Base-by-base conservation (phyloP, 2,329 filamentous ascomycete genomes). In the Pseudogymnoascus sp. region DNA sequence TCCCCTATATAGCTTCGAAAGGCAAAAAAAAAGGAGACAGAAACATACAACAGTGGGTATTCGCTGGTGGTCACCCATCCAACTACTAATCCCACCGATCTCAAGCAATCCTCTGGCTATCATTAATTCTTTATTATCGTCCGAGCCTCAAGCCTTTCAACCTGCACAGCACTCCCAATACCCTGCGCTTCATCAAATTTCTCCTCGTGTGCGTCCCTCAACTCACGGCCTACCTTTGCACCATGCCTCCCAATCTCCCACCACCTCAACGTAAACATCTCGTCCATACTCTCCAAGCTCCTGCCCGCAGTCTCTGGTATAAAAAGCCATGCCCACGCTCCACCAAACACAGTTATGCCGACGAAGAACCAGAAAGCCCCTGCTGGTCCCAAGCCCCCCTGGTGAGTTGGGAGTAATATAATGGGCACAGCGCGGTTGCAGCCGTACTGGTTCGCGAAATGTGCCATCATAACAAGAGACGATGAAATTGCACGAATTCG, bases 301-400 rank as follows among this genome's bases (percentile, higher is more conserved):
- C 80, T 77, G 0, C 88, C 88, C 0, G 82, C 81, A 0, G 87
- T 90, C 78, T 92, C 89, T 0, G 89, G 89, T 0, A 92, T 80
- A 65, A 81, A 87, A 73, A 90, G 82, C 79, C 80, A 89, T 2
- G 88, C 88, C 86, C 87, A 92, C 2, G 81, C 31, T 2, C 87
- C 83, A 29, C 89, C 89, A 3, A 91, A 44, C 1, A 88, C 66
- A 0, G 89, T 92, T 8, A 92, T 80, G 2, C 80, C 84, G 0
- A 82, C 80, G 73, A 92, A 92, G 76, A 86, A 89, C 82, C 88
- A 87, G 77, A 92, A 92, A 0, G 89, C 92, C 0, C 90, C 90
- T 63, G 10, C 70, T 42, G 80, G 79, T 10, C 73, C 78, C 64
- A 85, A 80, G 1, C 82, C 81, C 2, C 81, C 81, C 1, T 77